Conservation (phyloP, 164 flowering plant genomes). For the Euptelea pleiosperma region DNA sequence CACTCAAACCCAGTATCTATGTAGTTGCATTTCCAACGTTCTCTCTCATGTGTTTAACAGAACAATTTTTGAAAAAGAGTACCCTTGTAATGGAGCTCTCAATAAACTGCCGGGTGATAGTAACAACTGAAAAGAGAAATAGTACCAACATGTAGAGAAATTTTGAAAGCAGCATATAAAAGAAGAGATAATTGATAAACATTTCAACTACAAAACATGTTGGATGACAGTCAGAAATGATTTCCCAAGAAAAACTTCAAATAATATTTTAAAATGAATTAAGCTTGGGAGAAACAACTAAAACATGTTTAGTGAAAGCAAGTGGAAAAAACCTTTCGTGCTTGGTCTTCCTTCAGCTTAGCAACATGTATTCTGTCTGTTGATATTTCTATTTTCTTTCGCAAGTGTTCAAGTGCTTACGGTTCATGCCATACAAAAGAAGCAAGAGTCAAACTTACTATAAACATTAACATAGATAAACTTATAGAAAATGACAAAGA, state of each 20-base stretch:
- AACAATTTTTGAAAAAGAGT: too few species aligned
- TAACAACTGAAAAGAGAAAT: too few species aligned
- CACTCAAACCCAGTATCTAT: too few species aligned
- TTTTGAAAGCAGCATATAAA: too few species aligned
- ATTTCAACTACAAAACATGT: slow-evolving; percentile 3
- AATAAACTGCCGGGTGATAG: too few species aligned
- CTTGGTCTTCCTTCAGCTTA: slow-evolving; percentile 83
- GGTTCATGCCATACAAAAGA: slow-evolving; percentile 18
- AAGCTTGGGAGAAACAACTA: background rate
- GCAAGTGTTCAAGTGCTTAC: slow-evolving; percentile 81
- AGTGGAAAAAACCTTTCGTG: slow-evolving; percentile 59
- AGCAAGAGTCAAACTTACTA: slow-evolving; percentile 4
- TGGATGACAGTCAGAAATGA: too few species aligned
- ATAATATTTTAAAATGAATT: background rate
- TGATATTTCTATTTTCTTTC: slow-evolving; percentile 89
- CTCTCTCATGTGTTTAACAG: too few species aligned
- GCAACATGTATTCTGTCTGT: slow-evolving; percentile 77
- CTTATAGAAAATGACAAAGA: background rate
- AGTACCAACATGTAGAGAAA: too few species aligned
- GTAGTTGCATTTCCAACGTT: too few species aligned
- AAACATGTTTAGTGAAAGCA: background rate
- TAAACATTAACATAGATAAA: slow-evolving; percentile 3
- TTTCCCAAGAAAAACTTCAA: background rate
- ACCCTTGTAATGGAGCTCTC: too few species aligned
- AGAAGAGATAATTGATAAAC: too few species aligned